phyloP scores from a whole-genome alignment of 495 filamentous ascomycete genomes.

The Aspergillus hancockii region DNA sequence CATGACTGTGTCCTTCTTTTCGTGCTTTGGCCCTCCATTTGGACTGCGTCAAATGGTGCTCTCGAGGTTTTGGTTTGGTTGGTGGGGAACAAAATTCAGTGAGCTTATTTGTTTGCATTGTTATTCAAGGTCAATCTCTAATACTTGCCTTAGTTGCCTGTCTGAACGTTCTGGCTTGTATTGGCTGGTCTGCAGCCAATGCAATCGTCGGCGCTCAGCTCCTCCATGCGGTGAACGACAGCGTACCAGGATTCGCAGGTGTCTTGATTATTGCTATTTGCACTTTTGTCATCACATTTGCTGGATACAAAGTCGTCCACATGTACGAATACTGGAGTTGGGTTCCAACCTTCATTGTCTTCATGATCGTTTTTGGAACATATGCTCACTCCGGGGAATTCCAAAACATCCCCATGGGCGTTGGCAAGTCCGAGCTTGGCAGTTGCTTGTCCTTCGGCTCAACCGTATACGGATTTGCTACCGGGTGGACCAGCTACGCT shows the following conservation, averaged over 20 bases:
- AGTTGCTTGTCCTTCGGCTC: constrained; percentile 71
- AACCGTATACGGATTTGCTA: constrained; percentile 74
- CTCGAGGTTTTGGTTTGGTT: constrained; percentile 82
- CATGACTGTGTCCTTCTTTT: constrained; percentile 76
- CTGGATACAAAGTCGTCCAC: constrained; percentile 83
- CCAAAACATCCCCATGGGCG: constrained; percentile 62
- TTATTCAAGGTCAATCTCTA: background rate
- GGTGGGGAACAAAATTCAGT: constrained; percentile 70
- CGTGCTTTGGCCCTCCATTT: constrained; percentile 74
- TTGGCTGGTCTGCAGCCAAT: constrained; percentile 77
- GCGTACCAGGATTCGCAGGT: constrained; percentile 72
- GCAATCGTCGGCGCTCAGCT: constrained; percentile 83
- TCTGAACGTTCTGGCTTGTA: constrained; percentile 75
- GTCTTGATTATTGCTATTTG: constrained; percentile 74
- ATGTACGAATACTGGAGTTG: constrained; percentile 76
- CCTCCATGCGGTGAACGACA: constrained; percentile 70
- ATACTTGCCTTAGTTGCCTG: constrained; percentile 54
- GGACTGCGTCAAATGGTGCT: constrained; percentile 85
- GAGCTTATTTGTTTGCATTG: constrained; percentile 31
- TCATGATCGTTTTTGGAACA: constrained; percentile 70
- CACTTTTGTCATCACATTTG: constrained; percentile 70
- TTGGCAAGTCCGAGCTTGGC: constrained; percentile 63
- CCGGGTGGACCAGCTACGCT: constrained; percentile 78
- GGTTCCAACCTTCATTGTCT: constrained; percentile 76
- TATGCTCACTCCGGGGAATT: constrained; percentile 79